Evolutionary conservation across 345 rosid genomes (phyloP).

Genomic region (Salix viminalis): DNA sequence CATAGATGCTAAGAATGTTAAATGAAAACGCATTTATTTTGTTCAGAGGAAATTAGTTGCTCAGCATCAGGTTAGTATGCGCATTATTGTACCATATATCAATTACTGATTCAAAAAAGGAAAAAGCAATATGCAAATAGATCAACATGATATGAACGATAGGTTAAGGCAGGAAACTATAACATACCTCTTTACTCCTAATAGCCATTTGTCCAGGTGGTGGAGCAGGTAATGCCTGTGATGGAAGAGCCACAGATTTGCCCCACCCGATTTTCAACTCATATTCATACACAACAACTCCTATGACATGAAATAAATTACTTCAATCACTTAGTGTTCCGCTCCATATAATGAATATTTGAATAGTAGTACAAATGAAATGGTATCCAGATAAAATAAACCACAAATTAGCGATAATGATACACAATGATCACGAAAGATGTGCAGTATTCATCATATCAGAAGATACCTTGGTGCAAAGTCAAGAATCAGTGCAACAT

Average conservation of each 20-base stretch:
- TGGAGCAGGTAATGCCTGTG: conserved; percentile 98
- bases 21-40: background rate
- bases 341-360: background rate
- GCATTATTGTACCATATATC: background rate
- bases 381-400: background rate
- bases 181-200: conserved; percentile 91
- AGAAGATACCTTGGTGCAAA: background rate
- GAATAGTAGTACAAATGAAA: background rate
- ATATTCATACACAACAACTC: conserved; percentile 89
- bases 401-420: background rate
- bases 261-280: conserved; percentile 99
- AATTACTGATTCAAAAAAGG: background rate
- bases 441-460: background rate
- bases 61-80: background rate
- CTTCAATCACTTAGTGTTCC: background rate
- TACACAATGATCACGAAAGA: background rate
- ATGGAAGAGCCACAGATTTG: conserved; percentile 97
- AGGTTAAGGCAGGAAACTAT: conserved; percentile 1
- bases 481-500: background rate
- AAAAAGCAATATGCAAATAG: background rate
- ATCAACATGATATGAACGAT: background rate
- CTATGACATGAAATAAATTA: conserved; percentile 36
- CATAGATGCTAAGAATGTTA: conserved; percentile 1
- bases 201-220: conserved; percentile 99
- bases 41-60: background rate